These are phyloP conservation scores for Populus ilicifolia DNA, from an alignment of 345 rosid genomes.

Conservation along the genomic window DNA sequence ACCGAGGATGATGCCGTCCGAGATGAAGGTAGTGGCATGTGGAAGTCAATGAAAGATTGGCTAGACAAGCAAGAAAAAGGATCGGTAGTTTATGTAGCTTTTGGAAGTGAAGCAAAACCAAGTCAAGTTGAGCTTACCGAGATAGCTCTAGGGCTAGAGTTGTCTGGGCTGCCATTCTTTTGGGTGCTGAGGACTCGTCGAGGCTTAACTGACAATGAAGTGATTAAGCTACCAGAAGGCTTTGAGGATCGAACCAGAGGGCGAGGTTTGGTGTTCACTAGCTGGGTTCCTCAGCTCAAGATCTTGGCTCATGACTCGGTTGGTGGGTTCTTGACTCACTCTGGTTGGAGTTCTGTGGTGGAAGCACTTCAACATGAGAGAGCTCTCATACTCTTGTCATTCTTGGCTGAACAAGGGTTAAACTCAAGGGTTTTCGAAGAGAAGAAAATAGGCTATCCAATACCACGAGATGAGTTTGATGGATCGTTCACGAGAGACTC, in stretches of 20 bases:
- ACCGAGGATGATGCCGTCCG: neutral
- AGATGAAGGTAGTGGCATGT: neutral
- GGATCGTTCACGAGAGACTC: slow-evolving; percentile 36
- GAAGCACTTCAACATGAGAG: slow-evolving; percentile 37
- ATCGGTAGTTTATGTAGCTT: neutral
- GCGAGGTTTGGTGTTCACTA: slow-evolving; percentile 22
- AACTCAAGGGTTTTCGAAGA: slow-evolving; percentile 35
- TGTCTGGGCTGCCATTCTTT: slow-evolving; percentile 11
- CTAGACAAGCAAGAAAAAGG: slow-evolving; percentile 4
- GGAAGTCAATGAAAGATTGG: slow-evolving; percentile 5
- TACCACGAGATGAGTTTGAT: slow-evolving; percentile 30
- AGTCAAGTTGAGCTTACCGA: slow-evolving; percentile 11
- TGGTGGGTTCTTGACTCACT: slow-evolving; percentile 43
- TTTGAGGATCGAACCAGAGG: slow-evolving; percentile 22
- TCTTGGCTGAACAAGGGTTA: slow-evolving; percentile 43
- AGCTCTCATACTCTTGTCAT: slow-evolving; percentile 31
- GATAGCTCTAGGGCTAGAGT: slow-evolving; percentile 12
- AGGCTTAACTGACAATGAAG: neutral
- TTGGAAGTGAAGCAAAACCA: slow-evolving; percentile 12
- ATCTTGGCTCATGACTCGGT: slow-evolving; percentile 40
- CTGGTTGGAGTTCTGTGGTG: slow-evolving; percentile 45
- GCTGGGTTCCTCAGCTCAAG: slow-evolving; percentile 39
- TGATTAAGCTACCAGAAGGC: slow-evolving; percentile 25
- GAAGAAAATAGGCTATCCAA: slow-evolving; percentile 28
- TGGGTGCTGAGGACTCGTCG: slow-evolving; percentile 10